Evolutionary conservation across 805 yeast species (phyloP).

Genomic region (Saccharomycopsis sp.): DNA sequence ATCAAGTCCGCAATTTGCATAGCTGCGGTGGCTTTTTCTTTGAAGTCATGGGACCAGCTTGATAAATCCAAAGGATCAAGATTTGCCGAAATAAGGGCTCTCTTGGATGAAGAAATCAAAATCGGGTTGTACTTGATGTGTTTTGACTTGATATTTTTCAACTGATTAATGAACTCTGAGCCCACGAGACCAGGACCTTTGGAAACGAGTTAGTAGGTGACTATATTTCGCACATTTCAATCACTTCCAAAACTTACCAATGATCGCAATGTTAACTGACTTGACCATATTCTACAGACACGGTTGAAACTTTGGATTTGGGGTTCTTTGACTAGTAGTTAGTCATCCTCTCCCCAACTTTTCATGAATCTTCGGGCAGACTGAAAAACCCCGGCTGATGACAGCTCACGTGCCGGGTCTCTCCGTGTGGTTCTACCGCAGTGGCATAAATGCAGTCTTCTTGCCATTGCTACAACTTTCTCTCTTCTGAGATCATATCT

Average conservation of each 20-base stretch:
- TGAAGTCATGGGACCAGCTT: conserved; percentile 44
- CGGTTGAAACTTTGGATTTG: no score
- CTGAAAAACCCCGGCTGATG: no score
- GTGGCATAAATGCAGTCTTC: no score
- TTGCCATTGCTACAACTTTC: no score
- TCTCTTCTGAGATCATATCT: no score
- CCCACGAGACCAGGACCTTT: conserved; percentile 92
- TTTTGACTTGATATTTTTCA: conserved; percentile 48
- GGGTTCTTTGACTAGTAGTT: not conserved
- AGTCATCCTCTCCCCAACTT: no score
- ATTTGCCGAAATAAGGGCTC: conserved; percentile 59
- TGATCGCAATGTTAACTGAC: conserved; percentile 60
- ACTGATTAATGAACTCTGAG: conserved; percentile 78
- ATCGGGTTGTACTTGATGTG: conserved; percentile 66
- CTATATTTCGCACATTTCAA: not conserved
- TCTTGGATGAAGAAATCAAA: conserved; percentile 65
- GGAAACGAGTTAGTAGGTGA: conserved; percentile 4
- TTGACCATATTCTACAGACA: conserved; percentile 17
- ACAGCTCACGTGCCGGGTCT: no score
- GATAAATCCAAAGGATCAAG: conserved; percentile 62
- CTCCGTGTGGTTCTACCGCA: no score
- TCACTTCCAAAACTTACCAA: conserved; percentile 35
- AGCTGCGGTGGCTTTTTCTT: conserved; percentile 36
- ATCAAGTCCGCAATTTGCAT: conserved; percentile 51
- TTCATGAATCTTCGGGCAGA: no score